Evolutionary conservation across 2,329 filamentous ascomycete species (phyloP).

Genomic region (Metarhizium anisopliae): DNA sequence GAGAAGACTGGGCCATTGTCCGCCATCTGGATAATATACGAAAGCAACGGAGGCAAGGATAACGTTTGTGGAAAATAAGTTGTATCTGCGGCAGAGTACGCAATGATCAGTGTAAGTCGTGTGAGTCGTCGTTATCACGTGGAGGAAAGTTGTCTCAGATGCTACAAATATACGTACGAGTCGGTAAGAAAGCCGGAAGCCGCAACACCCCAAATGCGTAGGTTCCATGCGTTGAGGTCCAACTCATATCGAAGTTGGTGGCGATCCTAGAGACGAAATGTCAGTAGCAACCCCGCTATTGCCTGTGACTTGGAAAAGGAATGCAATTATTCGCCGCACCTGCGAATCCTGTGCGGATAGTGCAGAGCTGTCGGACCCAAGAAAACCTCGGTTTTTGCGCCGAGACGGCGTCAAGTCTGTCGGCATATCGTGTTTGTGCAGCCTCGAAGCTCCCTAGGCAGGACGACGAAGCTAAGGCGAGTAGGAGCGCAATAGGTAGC

Average conservation of each 20-base stretch:
- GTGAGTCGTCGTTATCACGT: not conserved
- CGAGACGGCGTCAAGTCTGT: constrained; percentile 18
- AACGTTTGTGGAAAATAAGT: constrained; percentile 46
- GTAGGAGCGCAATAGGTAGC: not conserved
- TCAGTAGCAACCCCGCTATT: constrained; percentile 2
- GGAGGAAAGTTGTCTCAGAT: not conserved
- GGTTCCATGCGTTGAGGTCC: constrained; percentile 45
- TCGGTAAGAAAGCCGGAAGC: constrained; percentile 46
- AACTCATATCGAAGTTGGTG: constrained; percentile 43
- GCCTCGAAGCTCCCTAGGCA: not conserved
- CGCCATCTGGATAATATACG: constrained; percentile 40
- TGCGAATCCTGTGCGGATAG: constrained; percentile 38
- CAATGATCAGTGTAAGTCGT: not conserved
- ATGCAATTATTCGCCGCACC: constrained; percentile 21
- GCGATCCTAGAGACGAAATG: constrained; percentile 31
- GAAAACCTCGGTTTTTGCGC: constrained; percentile 38
- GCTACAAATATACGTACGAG: constrained; percentile 29
- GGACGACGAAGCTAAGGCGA: not conserved
- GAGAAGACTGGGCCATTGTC: constrained; percentile 34
- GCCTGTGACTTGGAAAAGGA: not conserved
- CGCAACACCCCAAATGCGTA: constrained; percentile 46
- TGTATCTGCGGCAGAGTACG: constrained; percentile 29
- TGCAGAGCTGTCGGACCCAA: constrained; percentile 42
- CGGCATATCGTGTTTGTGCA: constrained; percentile 15
- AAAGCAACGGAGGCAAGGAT: constrained; percentile 44